Evolutionary conservation across 1,139 yeast genomes (phyloP).

Genomic region (Candida tunisiensis): DNA sequence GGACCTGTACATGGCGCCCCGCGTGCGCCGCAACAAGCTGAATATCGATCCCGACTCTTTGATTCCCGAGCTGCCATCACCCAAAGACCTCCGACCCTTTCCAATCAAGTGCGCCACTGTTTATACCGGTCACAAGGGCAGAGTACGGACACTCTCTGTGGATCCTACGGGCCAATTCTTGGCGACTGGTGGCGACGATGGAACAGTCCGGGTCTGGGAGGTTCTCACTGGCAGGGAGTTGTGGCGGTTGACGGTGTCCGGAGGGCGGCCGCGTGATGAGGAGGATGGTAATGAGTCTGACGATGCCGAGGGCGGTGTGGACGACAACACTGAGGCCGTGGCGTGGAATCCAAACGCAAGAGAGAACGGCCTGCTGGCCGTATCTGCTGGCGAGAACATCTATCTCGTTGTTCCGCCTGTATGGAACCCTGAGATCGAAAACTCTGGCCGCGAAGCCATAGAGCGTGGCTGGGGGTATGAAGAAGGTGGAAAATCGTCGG

Average conservation of each 20-base stretch:
- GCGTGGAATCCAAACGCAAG: slow-evolving; percentile 79
- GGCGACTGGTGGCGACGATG: slow-evolving; percentile 97
- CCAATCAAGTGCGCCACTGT: slow-evolving; percentile 82
- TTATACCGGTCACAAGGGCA: slow-evolving; percentile 70
- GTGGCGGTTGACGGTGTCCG: slow-evolving; percentile 27
- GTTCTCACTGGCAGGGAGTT: slow-evolving; percentile 89
- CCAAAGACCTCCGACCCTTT: slow-evolving; percentile 95
- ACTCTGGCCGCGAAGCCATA: slow-evolving; percentile 57
- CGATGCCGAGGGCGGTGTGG: slow-evolving; percentile 20
- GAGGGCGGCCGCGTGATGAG: slow-evolving; percentile 7
- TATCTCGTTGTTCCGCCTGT: slow-evolving; percentile 78
- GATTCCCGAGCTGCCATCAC: slow-evolving; percentile 93
- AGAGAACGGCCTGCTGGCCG: slow-evolving; percentile 60
- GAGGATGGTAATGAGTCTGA: slow-evolving; percentile 24
- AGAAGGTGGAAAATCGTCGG: slow-evolving; percentile 25
- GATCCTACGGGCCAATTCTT: slow-evolving; percentile 90
- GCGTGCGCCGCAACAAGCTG: slow-evolving; percentile 81
- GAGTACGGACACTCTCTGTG: slow-evolving; percentile 64
- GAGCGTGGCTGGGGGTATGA: slow-evolving; percentile 92
- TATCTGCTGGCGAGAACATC: slow-evolving; percentile 67
- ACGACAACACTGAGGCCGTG: slow-evolving; percentile 65
- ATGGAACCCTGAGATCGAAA: slow-evolving; percentile 78
- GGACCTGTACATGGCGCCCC: slow-evolving; percentile 89
- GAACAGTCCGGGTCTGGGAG: slow-evolving; percentile 93
- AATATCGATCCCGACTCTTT: slow-evolving; percentile 93